A percentile compares a stretch with the other conserved stretches of the same genome.
These are phyloP conservation scores for Leccinum griseonigrum DNA, from an alignment of 1,284 basidiomycete genomes.

Conservation along the genomic window DNA sequence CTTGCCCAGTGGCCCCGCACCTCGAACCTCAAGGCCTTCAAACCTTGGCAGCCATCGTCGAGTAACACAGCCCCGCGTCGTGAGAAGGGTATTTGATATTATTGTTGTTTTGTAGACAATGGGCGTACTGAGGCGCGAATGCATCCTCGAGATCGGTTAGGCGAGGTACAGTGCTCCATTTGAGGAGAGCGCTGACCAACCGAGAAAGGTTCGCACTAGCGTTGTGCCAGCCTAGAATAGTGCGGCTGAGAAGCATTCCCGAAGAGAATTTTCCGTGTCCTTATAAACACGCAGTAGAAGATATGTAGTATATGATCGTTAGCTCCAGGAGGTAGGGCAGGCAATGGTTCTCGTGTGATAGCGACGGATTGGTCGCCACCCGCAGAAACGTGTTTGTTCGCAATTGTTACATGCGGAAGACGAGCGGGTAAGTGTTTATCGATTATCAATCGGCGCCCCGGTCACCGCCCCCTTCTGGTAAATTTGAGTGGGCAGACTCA, in stretches of 20 bases:
- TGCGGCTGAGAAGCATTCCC: conserved; percentile 25
- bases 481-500: conserved; percentile 3
- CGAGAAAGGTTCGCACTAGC: conserved; percentile 26
- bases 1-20: conserved; percentile 8
- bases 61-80: conserved; percentile 10
- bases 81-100: conserved; percentile 21
- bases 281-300: conserved; percentile 10
- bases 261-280: conserved; percentile 9
- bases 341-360: conserved; percentile 19
- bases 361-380: conserved; percentile 17
- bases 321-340: conserved; percentile 3
- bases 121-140: conserved; percentile 25
- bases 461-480: conserved; percentile 13
- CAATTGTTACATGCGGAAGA: conserved; percentile 13
- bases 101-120: conserved; percentile 13
- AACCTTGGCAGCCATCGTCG: conserved; percentile 8
- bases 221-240: conserved; percentile 23
- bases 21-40: neutral
- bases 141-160: conserved; percentile 23
- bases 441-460: conserved; percentile 36
- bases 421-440: conserved; percentile 26
- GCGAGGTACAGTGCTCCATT: conserved; percentile 7
- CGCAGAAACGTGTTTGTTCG: conserved; percentile 7
- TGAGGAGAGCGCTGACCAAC: conserved; percentile 9
- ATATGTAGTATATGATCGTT: conserved; percentile 25